Evolutionary conservation across 345 rosid species (phyloP), one percentile per base, ranked within the genome.

Genomic region (Sonneratia alba): DNA sequence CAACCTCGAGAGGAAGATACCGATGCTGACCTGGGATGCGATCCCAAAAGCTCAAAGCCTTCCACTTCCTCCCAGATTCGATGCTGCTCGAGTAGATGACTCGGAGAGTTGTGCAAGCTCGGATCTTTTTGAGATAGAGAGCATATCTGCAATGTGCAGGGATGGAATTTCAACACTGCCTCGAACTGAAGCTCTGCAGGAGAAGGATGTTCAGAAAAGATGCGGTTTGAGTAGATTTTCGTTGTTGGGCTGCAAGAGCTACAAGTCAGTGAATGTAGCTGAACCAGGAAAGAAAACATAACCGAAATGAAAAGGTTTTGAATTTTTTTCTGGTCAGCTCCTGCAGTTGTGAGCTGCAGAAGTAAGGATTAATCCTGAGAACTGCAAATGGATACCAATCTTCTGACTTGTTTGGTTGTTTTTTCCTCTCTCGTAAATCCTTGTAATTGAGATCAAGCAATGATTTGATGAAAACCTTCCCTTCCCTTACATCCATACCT

Each of bases 61-160:
- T 36, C 24, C 22, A 0, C 11, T 45, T 43, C 53, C 56, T 24
- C 18, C 53, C 2, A 68, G 36, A 22, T 7, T 16, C 3, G 70
- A 68, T 43, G 32, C 56, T 0, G 14, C 55, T 22, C 70, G 55
- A 0, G 56, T 5, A 22, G 49, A 68, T 4, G 62, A 70, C 12
- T 6, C 18, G 22, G 72, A 70, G 11, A 70, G 72, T 9, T 49
- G 40, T 53, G 63, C 63, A 5, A 51, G 72, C 55, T 70, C 72
- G 14, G 72, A 70, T 34, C 72, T 70, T 36, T 70, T 70, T 36
- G 72, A 70, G 72, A 70, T 70, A 49, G 62, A 70, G 38, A 70
- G 55, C 63, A 53, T 53, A 10, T 47, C 59, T n/a, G 40, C 56
- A 22, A 24, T 24, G 13, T 66, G 69, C 69, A 66, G 47, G 45